These are phyloP conservation scores for Coemansia sp. DNA, from an alignment of 192 early-diverging fungal genomes.

Conservation along the genomic window DNA sequence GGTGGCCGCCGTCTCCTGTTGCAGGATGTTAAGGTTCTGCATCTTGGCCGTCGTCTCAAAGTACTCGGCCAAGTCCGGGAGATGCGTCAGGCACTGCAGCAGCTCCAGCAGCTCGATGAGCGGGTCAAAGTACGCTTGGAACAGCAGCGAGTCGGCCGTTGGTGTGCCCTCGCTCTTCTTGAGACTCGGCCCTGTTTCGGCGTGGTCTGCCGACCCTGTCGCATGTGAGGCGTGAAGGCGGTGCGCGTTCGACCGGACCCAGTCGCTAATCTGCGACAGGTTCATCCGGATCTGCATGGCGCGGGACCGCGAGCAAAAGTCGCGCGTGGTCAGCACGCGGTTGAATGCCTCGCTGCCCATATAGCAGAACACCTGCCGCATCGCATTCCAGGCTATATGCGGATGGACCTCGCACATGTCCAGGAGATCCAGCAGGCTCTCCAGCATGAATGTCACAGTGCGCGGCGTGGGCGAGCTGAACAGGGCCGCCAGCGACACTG, in stretches of 20 bases:
- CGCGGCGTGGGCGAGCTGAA: constrained; percentile 53
- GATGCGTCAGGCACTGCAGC: constrained; percentile 69
- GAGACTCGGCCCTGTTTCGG: background rate
- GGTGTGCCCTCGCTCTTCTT: background rate
- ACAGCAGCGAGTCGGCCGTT: constrained; percentile 23
- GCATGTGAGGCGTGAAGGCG: constrained; percentile 12
- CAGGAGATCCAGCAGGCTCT: constrained; percentile 61
- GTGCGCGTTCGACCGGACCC: constrained; percentile 64
- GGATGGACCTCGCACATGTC: constrained; percentile 72
- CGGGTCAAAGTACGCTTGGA: constrained; percentile 49
- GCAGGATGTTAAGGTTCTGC: constrained; percentile 62
- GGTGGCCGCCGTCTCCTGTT: constrained; percentile 65
- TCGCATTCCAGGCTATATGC: constrained; percentile 60
- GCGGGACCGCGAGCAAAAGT: constrained; percentile 67
- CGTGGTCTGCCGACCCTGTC: background rate
- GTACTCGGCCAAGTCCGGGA: constrained; percentile 67
- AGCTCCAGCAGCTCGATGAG: constrained; percentile 77
- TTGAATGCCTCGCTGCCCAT: constrained; percentile 79
- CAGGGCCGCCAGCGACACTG: constrained; percentile 11
- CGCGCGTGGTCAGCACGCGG: constrained; percentile 69
- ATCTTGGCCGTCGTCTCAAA: constrained; percentile 66
- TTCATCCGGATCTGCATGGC: constrained; percentile 85
- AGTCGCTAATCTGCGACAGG: constrained; percentile 72
- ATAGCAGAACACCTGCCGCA: constrained; percentile 74
- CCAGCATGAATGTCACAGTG: constrained; percentile 67